phyloP scores from a whole-genome alignment of 2,329 filamentous ascomycete species.

The Pyrenophora teres region DNA sequence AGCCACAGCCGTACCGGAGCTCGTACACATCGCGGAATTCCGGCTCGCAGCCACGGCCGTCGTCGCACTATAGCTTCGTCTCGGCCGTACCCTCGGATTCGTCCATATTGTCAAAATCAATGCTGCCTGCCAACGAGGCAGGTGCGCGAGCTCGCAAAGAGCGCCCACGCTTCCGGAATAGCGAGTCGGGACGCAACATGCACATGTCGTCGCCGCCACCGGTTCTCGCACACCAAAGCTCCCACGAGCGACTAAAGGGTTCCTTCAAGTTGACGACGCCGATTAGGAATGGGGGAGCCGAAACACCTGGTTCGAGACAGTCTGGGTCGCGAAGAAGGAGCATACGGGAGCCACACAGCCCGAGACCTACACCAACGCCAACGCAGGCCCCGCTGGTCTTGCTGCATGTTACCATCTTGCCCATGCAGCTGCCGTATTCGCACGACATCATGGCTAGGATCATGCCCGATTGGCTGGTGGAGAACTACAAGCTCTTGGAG shows the following conservation, averaged over 20 bases:
- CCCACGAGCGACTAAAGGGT: conserved; percentile 38
- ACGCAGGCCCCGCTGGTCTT: conserved; percentile 72
- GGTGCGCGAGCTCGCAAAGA: conserved; percentile 58
- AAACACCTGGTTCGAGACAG: conserved; percentile 36
- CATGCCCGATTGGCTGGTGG: conserved; percentile 57
- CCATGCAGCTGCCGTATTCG: conserved; percentile 67
- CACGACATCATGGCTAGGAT: conserved; percentile 55
- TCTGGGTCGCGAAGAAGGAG: conserved; percentile 37
- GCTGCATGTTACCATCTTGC: conserved; percentile 76
- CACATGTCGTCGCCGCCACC: conserved; percentile 68
- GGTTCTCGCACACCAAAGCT: conserved; percentile 35
- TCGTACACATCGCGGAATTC: conserved; percentile 40
- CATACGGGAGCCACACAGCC: conserved; percentile 34
- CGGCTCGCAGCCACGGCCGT: conserved; percentile 27
- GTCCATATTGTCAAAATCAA: conserved; percentile 42
- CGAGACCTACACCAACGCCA: conserved; percentile 34
- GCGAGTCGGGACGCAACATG: conserved; percentile 70
- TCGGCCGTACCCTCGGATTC: conserved; percentile 47
- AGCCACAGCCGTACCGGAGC: conserved; percentile 37
- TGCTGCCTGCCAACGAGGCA: conserved; percentile 31
- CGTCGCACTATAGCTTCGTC: conserved; percentile 42
- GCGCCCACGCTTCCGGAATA: conserved; percentile 69
- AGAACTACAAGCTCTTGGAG: conserved; percentile 69
- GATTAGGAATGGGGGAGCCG: conserved; percentile 37
- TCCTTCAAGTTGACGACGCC: conserved; percentile 42